Evolutionary conservation across 2,329 filamentous ascomycete species (phyloP), one percentile per base, ranked within the genome.

Genomic region (Fusarium sp.): DNA sequence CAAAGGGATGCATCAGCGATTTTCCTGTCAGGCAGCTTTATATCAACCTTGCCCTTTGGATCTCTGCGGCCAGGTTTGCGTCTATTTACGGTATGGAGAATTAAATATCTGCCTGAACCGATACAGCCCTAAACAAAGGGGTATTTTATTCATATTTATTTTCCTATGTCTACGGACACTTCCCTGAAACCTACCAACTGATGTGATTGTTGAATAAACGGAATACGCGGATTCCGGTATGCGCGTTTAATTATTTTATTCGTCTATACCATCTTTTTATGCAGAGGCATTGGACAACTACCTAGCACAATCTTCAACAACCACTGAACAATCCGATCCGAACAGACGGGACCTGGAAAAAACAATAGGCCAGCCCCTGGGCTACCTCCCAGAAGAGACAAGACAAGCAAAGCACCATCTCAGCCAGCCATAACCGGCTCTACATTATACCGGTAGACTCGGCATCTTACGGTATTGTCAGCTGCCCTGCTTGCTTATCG

Each of bases 401-500:
- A 39, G 35, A 28, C 24, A 54, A 38, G 51, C 35, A 51, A 53
- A 24, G 26, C 57, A 59, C 17, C 26, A 59, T 17, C 26, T 30
- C 54, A 60, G 20, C 24, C 54, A 69, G 41, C 28, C 54, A 69
- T 35, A 53, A 41, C 32, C 67, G 66, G 67, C 39, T 69, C 67
- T 65, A 58, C 39, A 47, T 70, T 70, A 38, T 64, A 65, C 65
- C 66, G 66, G 65, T 69, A 69, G 48, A 51, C 50, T 56, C 66
- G 58, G 67, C 35, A 70, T 70, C 66, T 70, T 70, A 70, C 51
- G 67, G 66, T 54, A 44, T 64, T 15, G 39, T 70, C 66, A 70
- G 57, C 50, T 63, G 66, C 50, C 64, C 35, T 64, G 67, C 58
- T 70, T 64, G 67, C 58, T 70, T 64, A 53, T 69, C 51, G 28